Evolutionary conservation across 768 basidiomycete genomes (phyloP), one percentile per base, ranked within the genome.

Genomic region (Infundibulicybe gibba): DNA sequence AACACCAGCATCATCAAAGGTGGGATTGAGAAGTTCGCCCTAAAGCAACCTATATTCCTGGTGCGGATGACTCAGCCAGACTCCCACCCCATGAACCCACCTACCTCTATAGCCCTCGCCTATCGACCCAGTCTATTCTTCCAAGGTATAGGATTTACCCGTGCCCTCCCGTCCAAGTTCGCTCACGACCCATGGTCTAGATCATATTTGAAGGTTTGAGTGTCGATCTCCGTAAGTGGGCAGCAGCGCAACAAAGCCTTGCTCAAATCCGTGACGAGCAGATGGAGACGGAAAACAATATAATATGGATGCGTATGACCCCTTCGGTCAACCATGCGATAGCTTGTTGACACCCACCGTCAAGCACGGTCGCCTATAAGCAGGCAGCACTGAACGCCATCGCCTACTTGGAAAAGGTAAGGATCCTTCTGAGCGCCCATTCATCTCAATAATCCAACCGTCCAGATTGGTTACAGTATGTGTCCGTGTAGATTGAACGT

Each of bases 381-480:
- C 85, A 87, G 64, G 87, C 88, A 5, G 85, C 87, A 0, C 64
- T 88, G 45, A 88, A 88, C 54, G 76, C 83, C 2, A 89, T 90
- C 43, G 75, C 76, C 2, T 90, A 90, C 60, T 69, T 90, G 38
- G 69, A 74, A 67, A 85, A 85, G 74, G 81, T 80, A 42, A 20
- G n/a, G n/a, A 59, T 51, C 5, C 16, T 13, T 10, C 11, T 38
- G n/a, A n/a, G n/a, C n/a, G n/a, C n/a, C n/a, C n/a, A n/a, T n/a
- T n/a, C n/a, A n/a, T n/a, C 8, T 17, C 47, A 17, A 54, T 40
- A n/a, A 14, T n/a, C 17, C 20, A 9, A 30, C 11, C 31, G 5
- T 33, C n/a, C 47, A 85, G 79, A 68, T 88, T 43, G 87, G 87
- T 17, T 88, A 87, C 54, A 87, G 84, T 85, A 55, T 54, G 83